Base-by-base conservation (phyloP, 78 protist species). In the Dictyostelium brefeldianum region DNA sequence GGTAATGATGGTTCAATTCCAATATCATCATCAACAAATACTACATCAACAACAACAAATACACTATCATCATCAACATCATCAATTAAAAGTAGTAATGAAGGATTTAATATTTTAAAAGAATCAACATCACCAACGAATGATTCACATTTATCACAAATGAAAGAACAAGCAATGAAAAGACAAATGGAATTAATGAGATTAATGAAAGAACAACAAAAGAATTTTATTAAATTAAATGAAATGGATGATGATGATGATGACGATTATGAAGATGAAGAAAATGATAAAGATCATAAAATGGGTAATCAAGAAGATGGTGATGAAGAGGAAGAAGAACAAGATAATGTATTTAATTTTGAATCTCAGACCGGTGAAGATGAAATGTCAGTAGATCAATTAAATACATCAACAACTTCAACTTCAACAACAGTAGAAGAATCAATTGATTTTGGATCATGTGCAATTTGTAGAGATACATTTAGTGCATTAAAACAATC, bases 171-270 rank as follows among this genome's bases (percentile, higher is more conserved):
- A 9, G 80, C 81, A 29, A 83, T 18, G 54, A 83, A 83, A 17
- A 83, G 56, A 83, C 91, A 83, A 83, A 48, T 54, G 70, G 91
- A 83, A 31, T 36, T 83, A 17, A 71, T 83, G 69, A 48, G 29
- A 29, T 67, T 67, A 57, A 67, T 83, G 56, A 20, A 31, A 6
- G 67, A 83, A 43, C 91, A 83, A 83, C 91, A 83, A 56, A 54
- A 50, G 47, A 15, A n/a, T 36, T 83, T 83, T 36, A 20, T 83
- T 3, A 80, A 43, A 46, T 25, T 2, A 18, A 80, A 51, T 57
- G 50, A 27, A 3, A 59, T 65, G 0, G 62, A 54, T n/a, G 62
- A 75, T 46, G 62, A 75, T 5, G 62, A 75, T 27, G 65, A 75
- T 5, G 62, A 75, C 14, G 65, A 53, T 31, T 12, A 29, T 0